Base-by-base conservation (phyloP, 1,139 yeast genomes). In the Lodderomyces metapsilosis region DNA sequence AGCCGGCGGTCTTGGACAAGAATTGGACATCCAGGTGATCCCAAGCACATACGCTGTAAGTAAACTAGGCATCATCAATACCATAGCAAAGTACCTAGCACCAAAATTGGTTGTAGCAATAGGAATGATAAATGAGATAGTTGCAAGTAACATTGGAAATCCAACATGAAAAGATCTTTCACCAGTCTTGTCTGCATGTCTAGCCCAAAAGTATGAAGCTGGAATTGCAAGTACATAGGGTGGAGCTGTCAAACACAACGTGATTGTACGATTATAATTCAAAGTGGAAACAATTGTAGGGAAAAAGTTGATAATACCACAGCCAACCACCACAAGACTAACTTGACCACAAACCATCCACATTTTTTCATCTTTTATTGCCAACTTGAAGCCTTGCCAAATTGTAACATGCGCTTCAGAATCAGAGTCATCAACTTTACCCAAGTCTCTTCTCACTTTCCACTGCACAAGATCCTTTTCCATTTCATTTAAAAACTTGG, bases 71-170 rank as follows among this genome's bases (percentile, higher is more conserved):
- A 79, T 74, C 81, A 79, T 76, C 43, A 79, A 62, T 57, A 81
- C 75, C 83, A 79, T 79, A 35, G 83, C 75, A 47, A 78, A 76
- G 50, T 79, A 79, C 45, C 84, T 64, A 3, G 83, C 82, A 4
- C 78, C 84, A 2, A 76, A 74, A 51, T 78, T 76, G 43, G 74
- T 59, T 1, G 82, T 75, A 2, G 83, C 61, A 10, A 75, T 79
- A 1, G 81, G 68, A 33, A 79, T 78, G 42, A 79, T 71, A 51
- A 78, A 79, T 0, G 82, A 69, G 3, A 67, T 52, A 48, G 78
- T 56, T 0, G 83, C 60, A 5, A 75, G 44, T 4, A 62, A 34
- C 42, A 78, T 57, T 12, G 84, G 82, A 11, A 61, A 46, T 3
- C 68, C 61, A 32, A 75, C 74, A 49, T 79, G 84, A 58, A 65